Conservation (phyloP, 495 filamentous ascomycete genomes). For the Chaetomium fimeti region DNA sequence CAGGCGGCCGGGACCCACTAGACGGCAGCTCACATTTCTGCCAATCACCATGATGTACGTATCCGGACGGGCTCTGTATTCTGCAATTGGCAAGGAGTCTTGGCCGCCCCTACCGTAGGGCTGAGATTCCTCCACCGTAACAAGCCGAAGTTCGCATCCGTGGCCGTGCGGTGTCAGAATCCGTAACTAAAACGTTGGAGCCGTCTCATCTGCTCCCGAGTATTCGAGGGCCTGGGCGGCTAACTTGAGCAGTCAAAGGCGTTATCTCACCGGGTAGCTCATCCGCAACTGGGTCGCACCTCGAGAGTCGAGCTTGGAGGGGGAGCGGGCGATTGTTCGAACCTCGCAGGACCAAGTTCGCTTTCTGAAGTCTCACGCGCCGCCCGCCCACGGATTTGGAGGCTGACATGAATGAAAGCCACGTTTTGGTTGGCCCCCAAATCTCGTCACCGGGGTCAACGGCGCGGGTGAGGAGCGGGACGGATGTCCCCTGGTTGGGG, state of each 20-base stretch:
- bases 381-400: neutral
- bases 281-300: no score
- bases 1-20: no score
- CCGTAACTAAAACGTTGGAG: neutral
- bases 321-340: no score
- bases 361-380: no score
- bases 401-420: neutral
- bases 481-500: neutral
- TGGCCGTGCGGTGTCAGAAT: neutral
- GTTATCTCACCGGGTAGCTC: no score
- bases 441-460: neutral
- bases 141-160: neutral
- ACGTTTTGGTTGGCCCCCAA: neutral
- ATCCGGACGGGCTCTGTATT: neutral
- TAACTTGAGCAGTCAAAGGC: no score
- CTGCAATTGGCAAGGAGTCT: neutral
- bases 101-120: conserved; percentile 15
- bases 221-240: no score
- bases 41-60: no score
- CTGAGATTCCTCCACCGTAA: conserved; percentile 6
- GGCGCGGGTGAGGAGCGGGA: neutral
- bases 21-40: no score
- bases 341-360: no score
- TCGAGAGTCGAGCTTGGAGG: no score
- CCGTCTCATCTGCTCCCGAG: no score